Base-by-base conservation (phyloP, 192 early-diverging fungal species). In the Coemansia sp. region DNA sequence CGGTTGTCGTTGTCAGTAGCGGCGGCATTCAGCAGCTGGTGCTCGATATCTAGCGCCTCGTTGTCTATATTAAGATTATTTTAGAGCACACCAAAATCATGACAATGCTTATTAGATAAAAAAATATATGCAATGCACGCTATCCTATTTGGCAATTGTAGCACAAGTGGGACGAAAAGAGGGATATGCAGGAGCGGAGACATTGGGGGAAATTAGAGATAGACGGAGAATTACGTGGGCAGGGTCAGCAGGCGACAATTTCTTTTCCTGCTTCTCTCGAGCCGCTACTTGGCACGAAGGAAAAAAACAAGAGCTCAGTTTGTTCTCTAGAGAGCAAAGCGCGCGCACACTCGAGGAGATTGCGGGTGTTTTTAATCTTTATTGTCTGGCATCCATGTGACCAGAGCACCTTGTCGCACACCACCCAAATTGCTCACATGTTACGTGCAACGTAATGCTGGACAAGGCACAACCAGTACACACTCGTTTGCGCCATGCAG, bases 41-140 rank as follows among this genome's bases (percentile, higher is more conserved):
- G 59, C 53, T 75, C 73, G 43, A 75, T 62, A 57, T 69, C 66
- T 48, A 41, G 36, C 25, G 65, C 57, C 12, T 14, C 12, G 43
- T 42, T 48, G 25, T 42, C 62, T 64, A 64, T 20, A 50, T n/a
- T 21, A 11, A 36, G n/a, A 58, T 36, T 34, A 58, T 58, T 58
- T 58, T 58, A 58, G 56, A 58, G 26, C 56, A 41, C 38, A 61
- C 37, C 12, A 23, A 58, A 31, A 58, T 34, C 56, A 23, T 36
- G 35, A 58, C 56, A 58, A 58, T 58, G 56, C 33, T 20, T 21
- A 58, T 58, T 58, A 58, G 56, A 58, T 58, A 58, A 35, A 58
- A 36, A 36, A 36, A 58, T 58, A 58, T 36, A 58, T 58, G 56
- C 56, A 58, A 53, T 53, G 50, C 50, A 53, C 14, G 50, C 9